Percentiles rank a stretch among this genome's conserved stretches.
phyloP scores from a whole-genome alignment of 306 rosid species.

The Chamaecrista fasciculata region DNA sequence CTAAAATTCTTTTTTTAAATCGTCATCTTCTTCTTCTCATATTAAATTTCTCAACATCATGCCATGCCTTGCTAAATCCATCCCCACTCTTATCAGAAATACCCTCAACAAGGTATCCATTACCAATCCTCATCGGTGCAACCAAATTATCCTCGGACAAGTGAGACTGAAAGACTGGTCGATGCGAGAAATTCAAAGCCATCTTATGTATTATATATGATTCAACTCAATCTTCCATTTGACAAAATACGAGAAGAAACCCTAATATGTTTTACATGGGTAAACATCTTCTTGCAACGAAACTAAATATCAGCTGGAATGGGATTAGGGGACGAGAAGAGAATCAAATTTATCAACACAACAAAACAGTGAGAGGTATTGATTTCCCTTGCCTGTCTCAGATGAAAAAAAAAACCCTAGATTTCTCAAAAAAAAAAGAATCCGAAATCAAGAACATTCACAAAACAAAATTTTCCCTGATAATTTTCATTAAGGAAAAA shows the following conservation, averaged over 20 bases:
- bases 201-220: conserved; percentile 26
- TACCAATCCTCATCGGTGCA: too few species aligned
- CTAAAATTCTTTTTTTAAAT: too few species aligned
- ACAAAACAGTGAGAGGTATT: conserved; percentile 30
- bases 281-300: conserved; percentile 38
- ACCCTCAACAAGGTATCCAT: too few species aligned
- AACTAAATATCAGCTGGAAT: conserved; percentile 39
- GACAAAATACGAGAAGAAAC: not conserved
- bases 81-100: too few species aligned
- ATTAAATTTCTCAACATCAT: too few species aligned
- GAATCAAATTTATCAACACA: too few species aligned
- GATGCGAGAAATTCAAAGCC: conserved; percentile 49
- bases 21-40: too few species aligned
- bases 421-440: not conserved
- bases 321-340: conserved; percentile 18
- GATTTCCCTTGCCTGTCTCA: not conserved
- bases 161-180: conserved; percentile 32
- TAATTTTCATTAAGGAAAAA: too few species aligned
- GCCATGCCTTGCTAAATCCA: too few species aligned
- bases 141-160: too few species aligned
- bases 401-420: conserved; percentile 25
- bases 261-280: conserved; percentile 13
- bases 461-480: too few species aligned
- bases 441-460: too few species aligned
- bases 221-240: conserved; percentile 21